phyloP scores from a whole-genome alignment of 2,329 filamentous ascomycete species.

The Dactylellina cionopaga region DNA sequence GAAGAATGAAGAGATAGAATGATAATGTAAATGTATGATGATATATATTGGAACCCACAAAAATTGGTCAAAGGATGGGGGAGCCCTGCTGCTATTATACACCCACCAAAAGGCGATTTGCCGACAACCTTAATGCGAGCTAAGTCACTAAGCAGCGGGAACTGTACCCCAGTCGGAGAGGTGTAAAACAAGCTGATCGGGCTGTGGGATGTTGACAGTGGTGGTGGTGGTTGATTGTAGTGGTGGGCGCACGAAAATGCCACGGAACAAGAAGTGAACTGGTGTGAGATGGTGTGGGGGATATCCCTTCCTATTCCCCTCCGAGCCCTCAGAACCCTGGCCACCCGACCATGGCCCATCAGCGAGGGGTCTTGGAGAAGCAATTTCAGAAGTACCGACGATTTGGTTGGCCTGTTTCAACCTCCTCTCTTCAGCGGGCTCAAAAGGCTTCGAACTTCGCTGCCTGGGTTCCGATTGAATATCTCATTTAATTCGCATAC shows the following conservation, averaged over 20 bases:
- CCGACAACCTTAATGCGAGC: constrained; percentile 48
- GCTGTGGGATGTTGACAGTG: constrained; percentile 18
- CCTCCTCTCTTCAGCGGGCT: constrained; percentile 24
- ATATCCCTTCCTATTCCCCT: constrained; percentile 31
- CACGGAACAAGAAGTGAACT: constrained; percentile 27
- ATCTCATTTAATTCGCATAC: constrained; percentile 3
- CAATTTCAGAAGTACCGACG: constrained; percentile 14
- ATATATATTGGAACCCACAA: constrained; percentile 10
- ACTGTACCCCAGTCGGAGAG: constrained; percentile 21
- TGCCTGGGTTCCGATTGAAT: constrained; percentile 7
- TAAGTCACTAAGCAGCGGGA: constrained; percentile 10
- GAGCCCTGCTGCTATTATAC: constrained; percentile 39
- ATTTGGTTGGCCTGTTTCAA: constrained; percentile 33
- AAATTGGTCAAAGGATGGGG: constrained; percentile 25
- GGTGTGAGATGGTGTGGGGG: constrained; percentile 36
- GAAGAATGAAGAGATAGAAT: constrained; percentile 11
- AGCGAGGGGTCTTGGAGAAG: constrained; percentile 25
- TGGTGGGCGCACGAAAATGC: constrained; percentile 33
- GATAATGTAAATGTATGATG: constrained; percentile 11
- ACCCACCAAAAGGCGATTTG: constrained; percentile 28
- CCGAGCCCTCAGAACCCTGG: constrained; percentile 27
- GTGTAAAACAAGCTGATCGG: constrained; percentile 42
- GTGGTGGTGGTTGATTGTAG: constrained; percentile 7
- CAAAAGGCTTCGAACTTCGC: background rate
- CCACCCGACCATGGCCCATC: constrained; percentile 17